Evolutionary conservation across 2,329 filamentous ascomycete genomes (phyloP).

Genomic region (Fusarium longipes): DNA sequence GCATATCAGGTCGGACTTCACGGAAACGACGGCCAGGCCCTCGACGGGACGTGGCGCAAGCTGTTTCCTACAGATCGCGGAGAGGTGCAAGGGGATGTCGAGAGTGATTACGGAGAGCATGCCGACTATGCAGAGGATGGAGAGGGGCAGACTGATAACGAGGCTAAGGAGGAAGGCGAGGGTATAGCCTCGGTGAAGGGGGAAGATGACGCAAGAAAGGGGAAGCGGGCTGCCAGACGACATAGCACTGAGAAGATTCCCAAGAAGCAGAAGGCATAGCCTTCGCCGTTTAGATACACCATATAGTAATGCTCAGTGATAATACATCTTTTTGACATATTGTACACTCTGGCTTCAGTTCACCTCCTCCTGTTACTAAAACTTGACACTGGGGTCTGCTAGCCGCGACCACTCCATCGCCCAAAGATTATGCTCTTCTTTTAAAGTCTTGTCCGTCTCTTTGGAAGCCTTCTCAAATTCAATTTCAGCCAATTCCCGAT

Average conservation of each 20-base stretch:
- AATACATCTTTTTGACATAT: neutral
- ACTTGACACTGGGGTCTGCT: constrained; percentile 40
- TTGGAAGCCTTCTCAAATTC: constrained; percentile 41
- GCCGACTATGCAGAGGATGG: constrained; percentile 48
- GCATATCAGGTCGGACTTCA: constrained; percentile 74
- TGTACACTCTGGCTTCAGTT: neutral
- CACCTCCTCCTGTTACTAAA: constrained; percentile 24
- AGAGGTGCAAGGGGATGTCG: constrained; percentile 55
- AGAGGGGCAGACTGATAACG: constrained; percentile 41
- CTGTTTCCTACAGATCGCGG: constrained; percentile 56
- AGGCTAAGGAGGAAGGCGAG: constrained; percentile 25
- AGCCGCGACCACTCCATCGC: constrained; percentile 52
- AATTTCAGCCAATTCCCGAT: constrained; percentile 47
- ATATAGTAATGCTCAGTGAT: neutral
- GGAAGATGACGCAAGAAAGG: neutral
- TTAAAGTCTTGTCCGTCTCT: constrained; percentile 21
- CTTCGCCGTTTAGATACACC: neutral
- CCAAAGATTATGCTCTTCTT: constrained; percentile 45
- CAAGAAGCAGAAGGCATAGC: constrained; percentile 46
- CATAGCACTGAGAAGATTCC: constrained; percentile 23
- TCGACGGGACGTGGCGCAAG: constrained; percentile 68
- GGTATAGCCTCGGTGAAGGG: constrained; percentile 27
- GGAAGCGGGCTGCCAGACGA: constrained; percentile 44
- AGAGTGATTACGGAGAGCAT: constrained; percentile 50
- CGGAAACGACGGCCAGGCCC: constrained; percentile 70